Base-by-base conservation (phyloP, 345 rosid species). In the Moricandia moricandioides region DNA sequence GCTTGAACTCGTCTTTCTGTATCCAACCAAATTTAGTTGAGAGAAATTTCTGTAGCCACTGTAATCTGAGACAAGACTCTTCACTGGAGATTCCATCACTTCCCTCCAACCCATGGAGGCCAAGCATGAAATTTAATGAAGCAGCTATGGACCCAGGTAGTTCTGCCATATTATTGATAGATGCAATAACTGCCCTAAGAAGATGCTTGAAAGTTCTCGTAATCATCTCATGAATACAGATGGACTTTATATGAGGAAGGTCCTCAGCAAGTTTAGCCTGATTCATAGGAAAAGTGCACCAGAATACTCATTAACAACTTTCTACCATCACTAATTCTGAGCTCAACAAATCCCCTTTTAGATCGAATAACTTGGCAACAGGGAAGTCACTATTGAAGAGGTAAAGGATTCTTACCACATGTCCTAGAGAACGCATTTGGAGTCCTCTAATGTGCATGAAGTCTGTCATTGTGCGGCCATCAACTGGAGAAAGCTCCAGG, bases 401-500 rank as follows among this genome's bases (percentile, higher is more conserved):
- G 69, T 61, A 67, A 60, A 34, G 24, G 8, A 45, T 49, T 57
- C 82, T 87, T 78, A 93, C 98, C 96, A 91, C 91, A 18, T 78
- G 81, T 30, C 98, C 98, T 74, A 94, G 78, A 62, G 97, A 89
- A 66, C 85, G 82, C 93, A 94, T 91, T 81, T 86, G 96, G 74
- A 94, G 82, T 31, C 98, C 98, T 83, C 98, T 88, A 31, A 89
- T 86, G 79, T 94, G 98, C 98, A 90, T 91, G 83, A 90, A 94
- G 79, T 94, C 98, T 37, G 97, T 94, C 82, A 94, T 74, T 35
- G 98, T 91, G 82, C 95, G 90, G 70, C 98, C 98, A 70, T 94
- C 98, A 5, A 94, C 96, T 34, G 98, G 98, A 39, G 98, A 94
- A 84, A 94, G 97, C 84, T 94, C 98, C 51, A 94, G 93, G 62